These are phyloP conservation scores for Saitozyma podzolica DNA, from an alignment of 768 basidiomycete genomes.

Conservation along the genomic window DNA sequence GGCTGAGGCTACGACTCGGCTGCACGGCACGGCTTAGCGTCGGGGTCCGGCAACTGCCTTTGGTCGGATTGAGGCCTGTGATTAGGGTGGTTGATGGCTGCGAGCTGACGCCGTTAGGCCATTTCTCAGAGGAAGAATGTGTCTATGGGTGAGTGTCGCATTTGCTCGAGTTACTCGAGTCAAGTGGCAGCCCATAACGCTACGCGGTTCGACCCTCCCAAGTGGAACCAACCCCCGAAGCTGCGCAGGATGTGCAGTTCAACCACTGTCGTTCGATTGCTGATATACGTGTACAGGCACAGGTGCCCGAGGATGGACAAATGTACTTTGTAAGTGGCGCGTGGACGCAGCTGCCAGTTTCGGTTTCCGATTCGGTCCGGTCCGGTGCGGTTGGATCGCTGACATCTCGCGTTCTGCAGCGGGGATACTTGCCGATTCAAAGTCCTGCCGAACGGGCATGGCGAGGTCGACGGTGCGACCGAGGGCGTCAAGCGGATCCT, in stretches of 20 bases:
- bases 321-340: constrained; percentile 34
- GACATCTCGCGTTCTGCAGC: constrained; percentile 4
- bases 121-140: constrained; percentile 36
- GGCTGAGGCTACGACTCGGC: too few relatives aligned
- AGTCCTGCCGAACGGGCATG: constrained; percentile 28
- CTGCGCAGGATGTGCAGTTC: too few relatives aligned
- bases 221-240: not conserved
- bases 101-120: constrained; percentile 16
- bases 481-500: too few relatives aligned
- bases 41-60: too few relatives aligned
- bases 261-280: too few relatives aligned
- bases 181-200: not conserved
- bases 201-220: not conserved
- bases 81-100: not conserved
- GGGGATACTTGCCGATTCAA: constrained; percentile 32
- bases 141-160: constrained; percentile 36
- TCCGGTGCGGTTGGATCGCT: too few relatives aligned
- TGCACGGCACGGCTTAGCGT: too few relatives aligned
- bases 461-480: constrained; percentile 17
- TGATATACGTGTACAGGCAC: constrained; percentile 21
- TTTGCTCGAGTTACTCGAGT: not conserved
- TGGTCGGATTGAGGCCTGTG: too few relatives aligned
- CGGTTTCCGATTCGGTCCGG: not conserved
- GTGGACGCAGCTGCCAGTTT: not conserved
- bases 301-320: constrained; percentile 29